Evolutionary conservation across 805 yeast genomes (phyloP), one percentile per base, ranked within the genome.

Genomic region (Metschnikowia cubensis): DNA sequence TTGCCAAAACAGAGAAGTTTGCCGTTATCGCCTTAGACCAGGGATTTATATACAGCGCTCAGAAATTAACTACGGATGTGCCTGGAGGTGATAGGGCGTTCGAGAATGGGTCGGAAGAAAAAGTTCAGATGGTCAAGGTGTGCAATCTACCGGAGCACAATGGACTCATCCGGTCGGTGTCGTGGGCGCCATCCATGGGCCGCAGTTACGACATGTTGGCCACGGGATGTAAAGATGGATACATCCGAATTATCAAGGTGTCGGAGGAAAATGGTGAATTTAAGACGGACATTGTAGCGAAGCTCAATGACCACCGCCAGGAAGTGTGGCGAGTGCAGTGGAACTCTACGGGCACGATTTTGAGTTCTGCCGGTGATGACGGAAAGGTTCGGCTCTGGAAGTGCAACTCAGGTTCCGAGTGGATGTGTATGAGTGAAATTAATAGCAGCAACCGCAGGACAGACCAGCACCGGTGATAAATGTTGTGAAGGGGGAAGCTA

Each of bases 131-230:
- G 54, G 71, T 73, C 11, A 75, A 79, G 48, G 82, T 82, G 0
- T 82, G 86, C 33, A 81, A 80, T 52, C 72, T 92, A 21, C 87
- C 90, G 2, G 97, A 89, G 36, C 97, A 91, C 64, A 77, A 80
- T 48, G 96, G 96, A 2, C 75, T 92, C 37, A 89, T 92, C 33
- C 75, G 98, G 60, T 86, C 90, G 15, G 89, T 91, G 4, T 78
- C 91, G 31, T 92, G 99, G 99, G 98, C 98, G 0, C 97, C 98
- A 2, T 82, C 95, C 0, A 88, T 91, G 85, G 98, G 98, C 2
- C 75, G 96, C 57, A 82, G 85, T 55, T 88, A 82, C 64, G 96
- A 92, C 59, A 71, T 91, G 43, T 75, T 94, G 39, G 98, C 99
- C 0, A 92, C 98, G 0, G 98, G 95, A 4, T 90, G 96, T 64